Conservation (phyloP, 805 yeast genomes). For the Ogataea neopini region DNA sequence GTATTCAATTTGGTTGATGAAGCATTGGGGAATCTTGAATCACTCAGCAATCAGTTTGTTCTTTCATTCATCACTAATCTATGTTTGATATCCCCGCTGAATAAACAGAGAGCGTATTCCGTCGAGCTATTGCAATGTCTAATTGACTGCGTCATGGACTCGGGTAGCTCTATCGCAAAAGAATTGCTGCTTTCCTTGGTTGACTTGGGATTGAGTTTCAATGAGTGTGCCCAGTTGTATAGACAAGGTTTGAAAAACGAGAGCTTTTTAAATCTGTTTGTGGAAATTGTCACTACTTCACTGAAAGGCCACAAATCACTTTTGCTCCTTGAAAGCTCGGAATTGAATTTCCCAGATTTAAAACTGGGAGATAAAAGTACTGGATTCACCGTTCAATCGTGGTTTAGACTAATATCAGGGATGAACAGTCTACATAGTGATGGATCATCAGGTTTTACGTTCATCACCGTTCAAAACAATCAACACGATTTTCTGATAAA, state of each 20-base stretch:
- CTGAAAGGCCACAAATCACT: conserved; percentile 12
- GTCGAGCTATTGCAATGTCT: conserved; percentile 12
- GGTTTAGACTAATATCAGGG: conserved; percentile 25
- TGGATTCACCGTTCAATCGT: conserved; percentile 29
- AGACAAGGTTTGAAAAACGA: conserved; percentile 8
- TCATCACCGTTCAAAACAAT: conserved; percentile 9
- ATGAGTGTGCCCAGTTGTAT: conserved; percentile 18
- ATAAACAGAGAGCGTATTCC: conserved; percentile 22
- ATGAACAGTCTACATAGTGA: conserved; percentile 2
- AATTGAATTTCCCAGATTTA: conserved; percentile 15
- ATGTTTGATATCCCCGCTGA: conserved; percentile 22
- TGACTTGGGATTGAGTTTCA: conserved; percentile 22
- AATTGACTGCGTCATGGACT: conserved; percentile 2
- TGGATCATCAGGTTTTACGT: neutral
- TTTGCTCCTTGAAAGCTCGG: conserved; percentile 13
- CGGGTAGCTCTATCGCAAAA: neutral
- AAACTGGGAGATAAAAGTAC: conserved; percentile 11
- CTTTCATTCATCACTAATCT: conserved; percentile 19
- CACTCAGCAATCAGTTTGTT: conserved; percentile 11
- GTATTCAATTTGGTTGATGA: conserved; percentile 7
- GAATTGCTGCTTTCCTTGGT: conserved; percentile 13
- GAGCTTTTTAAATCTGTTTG: conserved; percentile 1
- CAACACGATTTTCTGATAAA: conserved; percentile 11
- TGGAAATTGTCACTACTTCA: conserved; percentile 8
- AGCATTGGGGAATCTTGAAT: neutral